Base-by-base conservation (phyloP, 139 green algal genomes). In the Volvox africanus region DNA sequence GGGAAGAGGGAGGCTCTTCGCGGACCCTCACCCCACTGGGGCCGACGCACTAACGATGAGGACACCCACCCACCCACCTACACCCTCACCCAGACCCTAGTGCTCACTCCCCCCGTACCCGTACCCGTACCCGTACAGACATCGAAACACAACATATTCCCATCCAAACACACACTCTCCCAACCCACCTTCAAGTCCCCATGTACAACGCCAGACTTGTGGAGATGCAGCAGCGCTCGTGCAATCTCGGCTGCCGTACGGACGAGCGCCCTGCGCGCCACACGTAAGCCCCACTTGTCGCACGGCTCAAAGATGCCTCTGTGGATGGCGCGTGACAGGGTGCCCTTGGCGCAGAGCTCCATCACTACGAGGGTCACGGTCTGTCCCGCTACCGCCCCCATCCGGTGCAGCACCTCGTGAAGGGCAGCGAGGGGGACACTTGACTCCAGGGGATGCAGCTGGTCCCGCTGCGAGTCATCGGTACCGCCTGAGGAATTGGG, bases 111-210 rank as follows among this genome's bases (percentile, higher is more conserved):
- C n/a, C n/a, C n/a, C n/a, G n/a, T n/a, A n/a, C n/a, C n/a, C n/a
- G n/a, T n/a, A n/a, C n/a, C n/a, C n/a, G n/a, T n/a, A n/a, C n/a
- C n/a, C n/a, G n/a, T n/a, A n/a, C n/a, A n/a, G n/a, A n/a, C n/a
- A n/a, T n/a, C n/a, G n/a, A n/a, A n/a, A n/a, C n/a, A n/a, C n/a
- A n/a, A n/a, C n/a, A n/a, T n/a, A n/a, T n/a, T n/a, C n/a, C n/a
- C n/a, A n/a, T n/a, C n/a, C n/a, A n/a, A n/a, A n/a, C n/a, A n/a
- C n/a, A n/a, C n/a, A n/a, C n/a, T n/a, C n/a, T n/a, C n/a, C n/a
- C n/a, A n/a, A n/a, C n/a, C n/a, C n/a, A 79, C 62, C 86, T 90
- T 90, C 28, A 90, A n/a, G 44, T 90, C 86, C 0, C 86, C 86
- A 28, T 90, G 86, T 71, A 90, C 86, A 20, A 91, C 5, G 32